Evolutionary conservation across 805 yeast genomes (phyloP).

Genomic region (Wickerhamomyces bovis): DNA sequence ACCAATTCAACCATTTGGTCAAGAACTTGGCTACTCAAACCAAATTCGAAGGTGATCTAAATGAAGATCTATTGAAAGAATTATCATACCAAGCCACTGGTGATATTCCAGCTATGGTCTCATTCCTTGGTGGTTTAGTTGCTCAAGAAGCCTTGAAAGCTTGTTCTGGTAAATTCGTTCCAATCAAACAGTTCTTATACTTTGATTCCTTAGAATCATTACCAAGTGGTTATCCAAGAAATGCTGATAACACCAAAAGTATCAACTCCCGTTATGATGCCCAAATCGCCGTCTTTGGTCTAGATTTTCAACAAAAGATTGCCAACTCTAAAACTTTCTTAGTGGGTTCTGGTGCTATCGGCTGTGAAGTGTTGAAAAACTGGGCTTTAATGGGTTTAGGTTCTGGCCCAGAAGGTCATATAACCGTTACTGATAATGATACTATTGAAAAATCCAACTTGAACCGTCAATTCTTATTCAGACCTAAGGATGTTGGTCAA

Average conservation of each 20-base stretch:
- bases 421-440: conserved; percentile 87
- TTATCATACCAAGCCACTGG: conserved; percentile 84
- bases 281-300: conserved; percentile 94
- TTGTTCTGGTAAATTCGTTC: conserved; percentile 92
- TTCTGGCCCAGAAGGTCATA: conserved; percentile 82
- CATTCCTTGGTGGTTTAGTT: conserved; percentile 87
- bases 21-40: conserved; percentile 52
- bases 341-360: conserved; percentile 98
- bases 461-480: conserved; percentile 92
- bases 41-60: conserved; percentile 53
- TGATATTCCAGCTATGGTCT: conserved; percentile 84
- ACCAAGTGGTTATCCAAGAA: conserved; percentile 63
- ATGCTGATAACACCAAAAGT: conserved; percentile 68
- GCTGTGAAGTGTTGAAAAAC: conserved; percentile 96
- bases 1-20: conserved; percentile 54
- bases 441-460: conserved; percentile 92
- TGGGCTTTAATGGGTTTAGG: conserved; percentile 98
- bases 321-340: conserved; percentile 78
- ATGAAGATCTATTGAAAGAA: conserved; percentile 62
- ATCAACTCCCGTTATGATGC: conserved; percentile 80
- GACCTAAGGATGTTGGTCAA: conserved; percentile 91
- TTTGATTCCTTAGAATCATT: conserved; percentile 91
- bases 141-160: conserved; percentile 97
- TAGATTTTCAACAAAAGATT: conserved; percentile 63
- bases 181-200: conserved; percentile 85